phyloP scores from a whole-genome alignment of 306 rosid genomes.

The Vigna unguiculata region DNA sequence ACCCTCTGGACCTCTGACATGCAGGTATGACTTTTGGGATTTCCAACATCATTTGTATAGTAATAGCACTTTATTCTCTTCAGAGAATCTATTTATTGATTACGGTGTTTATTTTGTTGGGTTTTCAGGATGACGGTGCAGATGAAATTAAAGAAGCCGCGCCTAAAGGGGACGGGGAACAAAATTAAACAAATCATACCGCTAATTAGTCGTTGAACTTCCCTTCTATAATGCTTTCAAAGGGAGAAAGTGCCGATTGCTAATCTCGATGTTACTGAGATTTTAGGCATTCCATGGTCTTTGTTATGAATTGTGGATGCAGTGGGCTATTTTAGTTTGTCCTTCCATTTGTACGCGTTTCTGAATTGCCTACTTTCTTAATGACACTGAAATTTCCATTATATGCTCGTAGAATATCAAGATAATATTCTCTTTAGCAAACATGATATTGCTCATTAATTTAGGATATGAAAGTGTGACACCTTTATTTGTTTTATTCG shows the following conservation, averaged over 20 bases:
- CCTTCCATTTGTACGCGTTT: constrained; percentile 63
- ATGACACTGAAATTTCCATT: constrained; percentile 56
- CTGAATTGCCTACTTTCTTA: constrained; percentile 61
- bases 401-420: constrained; percentile 49
- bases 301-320: constrained; percentile 65
- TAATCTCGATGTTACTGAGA: constrained; percentile 64
- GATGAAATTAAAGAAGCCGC: constrained; percentile 96
- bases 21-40: constrained; percentile 66
- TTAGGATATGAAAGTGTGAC: not conserved
- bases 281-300: constrained; percentile 75
- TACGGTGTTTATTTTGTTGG: not conserved
- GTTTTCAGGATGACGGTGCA: constrained; percentile 86
- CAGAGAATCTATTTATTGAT: constrained; percentile 2
- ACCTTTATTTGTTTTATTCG: constrained; percentile 16
- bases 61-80: not conserved
- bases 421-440: constrained; percentile 36
- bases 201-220: constrained; percentile 62
- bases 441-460: constrained; percentile 20
- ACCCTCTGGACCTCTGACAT: constrained; percentile 99
- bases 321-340: constrained; percentile 62
- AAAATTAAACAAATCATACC: constrained; percentile 54
- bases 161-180: constrained; percentile 68
- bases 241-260: constrained; percentile 70
- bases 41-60: not conserved
- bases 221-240: constrained; percentile 75